Evolutionary conservation across 495 filamentous ascomycete species (phyloP), one percentile per base, ranked within the genome.

Genomic region (Beverwykella pulmonaria): DNA sequence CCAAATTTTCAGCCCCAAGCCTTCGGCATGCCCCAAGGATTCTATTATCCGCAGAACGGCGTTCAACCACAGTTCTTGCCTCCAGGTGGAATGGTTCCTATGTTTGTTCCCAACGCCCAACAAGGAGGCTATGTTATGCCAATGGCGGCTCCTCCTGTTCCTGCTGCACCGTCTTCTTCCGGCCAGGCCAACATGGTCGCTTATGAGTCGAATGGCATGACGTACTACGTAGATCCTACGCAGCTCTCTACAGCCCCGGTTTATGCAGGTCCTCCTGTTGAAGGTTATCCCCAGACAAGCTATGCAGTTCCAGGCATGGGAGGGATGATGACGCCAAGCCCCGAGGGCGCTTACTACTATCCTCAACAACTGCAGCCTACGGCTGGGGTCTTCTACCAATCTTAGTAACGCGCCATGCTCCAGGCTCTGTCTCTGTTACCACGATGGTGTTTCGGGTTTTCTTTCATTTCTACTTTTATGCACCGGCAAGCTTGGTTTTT

Each of bases 171-270:
- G 22, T 69, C 76, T 7, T 71, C 79, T 69, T 61, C 68, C 78
- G 74, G 73, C 76, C 84, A 86, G 59, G 75, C 84, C 8, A 88
- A 85, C 68, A 89, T 91, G 27, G 89, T 98, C 53, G 91, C 92
- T 1, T 93, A 97, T 73, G 94, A 98, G 78, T 85, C 87, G 67
- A 92, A 93, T 67, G 94, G 95, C 50, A 97, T 93, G 81, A 92
- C 96, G 3, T 98, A 96, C 76, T 99, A 96, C 75, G 92, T 92
- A 63, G 88, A 96, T 71, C 82, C 89, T 30, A 82, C 87, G 10
- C 89, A 94, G 75, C 79, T 92, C 61, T 20, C 30, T 22, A 14
- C 39, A 2, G 39, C 39, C 17, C 39, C 39, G 2, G 9, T n/a
- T 3, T 79, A 73, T 79, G 57, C 68, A 78, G 12, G 50, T 19